Evolutionary conservation across 768 basidiomycete genomes (phyloP).

Genomic region (Pulveroboletus sp.): DNA sequence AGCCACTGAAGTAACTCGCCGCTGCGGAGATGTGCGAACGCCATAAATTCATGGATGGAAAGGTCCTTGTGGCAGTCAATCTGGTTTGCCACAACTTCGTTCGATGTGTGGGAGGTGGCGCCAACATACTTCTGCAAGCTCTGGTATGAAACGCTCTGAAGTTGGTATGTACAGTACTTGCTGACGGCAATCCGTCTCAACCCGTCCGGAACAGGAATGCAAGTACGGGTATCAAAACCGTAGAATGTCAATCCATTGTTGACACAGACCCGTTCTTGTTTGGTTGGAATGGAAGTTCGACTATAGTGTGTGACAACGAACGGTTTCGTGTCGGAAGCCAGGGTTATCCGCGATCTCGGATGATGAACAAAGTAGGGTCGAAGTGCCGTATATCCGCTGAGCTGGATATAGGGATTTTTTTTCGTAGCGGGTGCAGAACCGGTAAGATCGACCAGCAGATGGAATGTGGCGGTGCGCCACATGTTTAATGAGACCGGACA

Average conservation of each 20-base stretch:
- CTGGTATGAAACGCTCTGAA: conserved; percentile 32
- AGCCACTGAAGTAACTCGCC: conserved; percentile 46
- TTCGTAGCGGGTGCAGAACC: conserved; percentile 9
- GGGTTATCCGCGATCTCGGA: conserved; percentile 16
- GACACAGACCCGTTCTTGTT: conserved; percentile 20
- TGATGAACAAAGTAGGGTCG: conserved; percentile 12
- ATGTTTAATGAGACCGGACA: conserved; percentile 37
- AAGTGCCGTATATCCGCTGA: conserved; percentile 13
- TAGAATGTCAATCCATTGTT: conserved; percentile 32
- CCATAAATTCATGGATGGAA: conserved; percentile 41
- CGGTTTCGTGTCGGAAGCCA: conserved; percentile 23
- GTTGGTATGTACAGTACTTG: conserved; percentile 28
- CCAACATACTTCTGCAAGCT: conserved; percentile 36
- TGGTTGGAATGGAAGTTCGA: conserved; percentile 10
- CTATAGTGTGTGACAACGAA: conserved; percentile 16
- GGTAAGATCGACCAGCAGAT: conserved; percentile 34
- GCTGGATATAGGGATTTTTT: conserved; percentile 10
- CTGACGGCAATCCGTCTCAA: conserved; percentile 14
- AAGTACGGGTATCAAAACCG: conserved; percentile 25
- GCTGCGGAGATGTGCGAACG: conserved; percentile 43
- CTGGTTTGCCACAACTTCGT: conserved; percentile 42
- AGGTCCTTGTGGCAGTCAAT: conserved; percentile 36
- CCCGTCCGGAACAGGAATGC: conserved; percentile 12
- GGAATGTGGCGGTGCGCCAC: conserved; percentile 42
- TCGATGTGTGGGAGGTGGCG: conserved; percentile 37